phyloP scores from a whole-genome alignment of 495 filamentous ascomycete genomes.

The Annulohypoxylon maeteangense region DNA sequence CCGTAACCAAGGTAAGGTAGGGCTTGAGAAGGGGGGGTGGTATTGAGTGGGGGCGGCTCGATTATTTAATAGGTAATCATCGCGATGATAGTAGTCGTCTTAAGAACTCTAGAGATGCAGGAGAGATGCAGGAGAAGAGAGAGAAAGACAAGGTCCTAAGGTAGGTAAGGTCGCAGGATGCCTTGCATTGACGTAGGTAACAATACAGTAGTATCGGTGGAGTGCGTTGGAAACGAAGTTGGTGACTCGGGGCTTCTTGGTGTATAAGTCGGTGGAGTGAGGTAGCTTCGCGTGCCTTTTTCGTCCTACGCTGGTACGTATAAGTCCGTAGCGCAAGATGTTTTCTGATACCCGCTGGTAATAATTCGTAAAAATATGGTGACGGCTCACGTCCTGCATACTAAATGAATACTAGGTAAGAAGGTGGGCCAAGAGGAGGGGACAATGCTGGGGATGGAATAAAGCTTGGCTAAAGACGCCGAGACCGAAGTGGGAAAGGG shows the following conservation, averaged over 20 bases:
- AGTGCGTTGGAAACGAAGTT: slow-evolving; percentile 11
- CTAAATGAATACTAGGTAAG: neutral
- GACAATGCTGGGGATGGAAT: neutral
- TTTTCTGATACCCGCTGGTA: slow-evolving; percentile 14
- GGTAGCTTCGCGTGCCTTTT: slow-evolving; percentile 26
- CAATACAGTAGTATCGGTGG: slow-evolving; percentile 28
- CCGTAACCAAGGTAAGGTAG: slow-evolving; percentile 5
- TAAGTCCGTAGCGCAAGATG: slow-evolving; percentile 11
- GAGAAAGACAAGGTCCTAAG: neutral
- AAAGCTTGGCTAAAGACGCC: slow-evolving; percentile 2
- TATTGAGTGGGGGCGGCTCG: slow-evolving; percentile 23
- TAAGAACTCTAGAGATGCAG: slow-evolving; percentile 2
- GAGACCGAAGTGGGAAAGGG: neutral
- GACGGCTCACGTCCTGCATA: neutral
- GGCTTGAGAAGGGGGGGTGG: slow-evolving; percentile 7
- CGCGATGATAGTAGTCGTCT: neutral
- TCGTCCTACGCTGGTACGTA: slow-evolving; percentile 24
- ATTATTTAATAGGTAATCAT: slow-evolving; percentile 26
- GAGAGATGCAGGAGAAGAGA: slow-evolving; percentile 10
- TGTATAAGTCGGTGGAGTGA: slow-evolving; percentile 36
- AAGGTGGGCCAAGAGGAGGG: neutral
- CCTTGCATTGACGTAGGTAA: slow-evolving; percentile 34
- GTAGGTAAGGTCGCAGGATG: slow-evolving; percentile 17
- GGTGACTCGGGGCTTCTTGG: slow-evolving; percentile 14
- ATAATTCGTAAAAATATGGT: neutral